Percentiles rank a stretch among this genome's conserved stretches.
These are phyloP conservation scores for Cymbidium sinense DNA, from an alignment of 106 monocot species.

Conservation along the genomic window DNA sequence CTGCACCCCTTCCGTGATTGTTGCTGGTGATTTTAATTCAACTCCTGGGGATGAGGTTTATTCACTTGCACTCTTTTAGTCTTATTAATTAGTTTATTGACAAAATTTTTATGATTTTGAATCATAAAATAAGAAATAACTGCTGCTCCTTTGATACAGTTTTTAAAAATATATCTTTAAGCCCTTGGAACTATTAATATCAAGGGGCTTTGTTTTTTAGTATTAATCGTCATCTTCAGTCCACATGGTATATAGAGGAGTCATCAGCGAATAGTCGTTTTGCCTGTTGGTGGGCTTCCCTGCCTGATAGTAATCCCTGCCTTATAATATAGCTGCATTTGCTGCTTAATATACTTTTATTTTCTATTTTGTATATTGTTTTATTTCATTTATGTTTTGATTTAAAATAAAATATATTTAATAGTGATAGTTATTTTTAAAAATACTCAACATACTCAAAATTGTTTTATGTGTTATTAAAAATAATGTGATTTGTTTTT, in stretches of 20 bases:
- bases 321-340: not conserved
- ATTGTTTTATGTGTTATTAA: too few relatives aligned
- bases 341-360: not conserved
- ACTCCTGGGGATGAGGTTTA: constrained; percentile 86
- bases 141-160: not conserved
- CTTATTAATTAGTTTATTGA: too few relatives aligned
- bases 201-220: not conserved
- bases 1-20: constrained; percentile 54
- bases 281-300: not conserved
- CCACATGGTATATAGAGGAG: too few relatives aligned
- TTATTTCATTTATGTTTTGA: too few relatives aligned
- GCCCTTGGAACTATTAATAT: not conserved
- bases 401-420: too few relatives aligned
- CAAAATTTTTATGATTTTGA: too few relatives aligned
- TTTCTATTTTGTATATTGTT: too few relatives aligned
- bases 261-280: not conserved
- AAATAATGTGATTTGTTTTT: too few relatives aligned
- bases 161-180: not conserved
- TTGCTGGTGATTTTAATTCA: constrained; percentile 90
- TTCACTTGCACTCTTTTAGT: too few relatives aligned
- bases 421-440: too few relatives aligned
- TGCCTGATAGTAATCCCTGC: not conserved
- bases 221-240: not conserved
- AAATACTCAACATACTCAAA: too few relatives aligned
- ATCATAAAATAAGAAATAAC: too few relatives aligned